Base-by-base conservation (phyloP, 2,329 filamentous ascomycete genomes). In the Penicillium digitatum region DNA sequence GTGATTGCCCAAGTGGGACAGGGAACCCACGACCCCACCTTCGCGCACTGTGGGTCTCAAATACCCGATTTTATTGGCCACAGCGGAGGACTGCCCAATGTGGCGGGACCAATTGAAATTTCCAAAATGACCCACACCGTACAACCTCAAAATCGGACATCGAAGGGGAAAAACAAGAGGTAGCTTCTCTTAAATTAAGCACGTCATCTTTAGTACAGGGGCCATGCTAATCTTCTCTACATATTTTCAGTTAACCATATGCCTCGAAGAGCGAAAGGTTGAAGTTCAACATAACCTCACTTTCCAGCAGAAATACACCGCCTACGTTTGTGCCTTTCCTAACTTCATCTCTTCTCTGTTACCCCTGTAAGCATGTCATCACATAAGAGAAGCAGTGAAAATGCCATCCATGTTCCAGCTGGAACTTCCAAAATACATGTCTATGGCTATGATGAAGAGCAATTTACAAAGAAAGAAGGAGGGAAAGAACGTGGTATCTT, bases 121-220 rank as follows among this genome's bases (percentile, higher is more conserved):
- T 3, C 8, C n/a, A 34, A 34, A 34, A 16, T 16, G 7, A n/a
- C 16, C 14, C 32, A 8, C 14, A 34, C 14, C 31, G 16, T n/a
- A 34, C n/a, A 34, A 9, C 32, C 32, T 34, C 7, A 4, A 34
- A 3, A n/a, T 9, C 3, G 32, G 16, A 34, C 6, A 5, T n/a
- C 16, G 1, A 34, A 34, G 14, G 16, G 9, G 85, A 85, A 87
- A 85, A 87, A 84, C n/a, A 83, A 83, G 78, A 79, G 79, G 80
- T 81, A 83, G 84, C 81, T 83, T 86, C 85, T 87, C 86, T 88
- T 87, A 87, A 84, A 84, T 85, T 84, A 80, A 87, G 85, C 86
- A 86, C 91, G 88, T 92, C 89, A 93, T 92, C 89, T 89, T 93
- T 93, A 91, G 89, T 85, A 82, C 82, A 85, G 82, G 82, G 86